Percentiles rank a stretch among this genome's conserved stretches.
These are phyloP conservation scores for Entomortierella chlamydospora DNA, from an alignment of 192 early-diverging fungal genomes.

Conservation along the genomic window DNA sequence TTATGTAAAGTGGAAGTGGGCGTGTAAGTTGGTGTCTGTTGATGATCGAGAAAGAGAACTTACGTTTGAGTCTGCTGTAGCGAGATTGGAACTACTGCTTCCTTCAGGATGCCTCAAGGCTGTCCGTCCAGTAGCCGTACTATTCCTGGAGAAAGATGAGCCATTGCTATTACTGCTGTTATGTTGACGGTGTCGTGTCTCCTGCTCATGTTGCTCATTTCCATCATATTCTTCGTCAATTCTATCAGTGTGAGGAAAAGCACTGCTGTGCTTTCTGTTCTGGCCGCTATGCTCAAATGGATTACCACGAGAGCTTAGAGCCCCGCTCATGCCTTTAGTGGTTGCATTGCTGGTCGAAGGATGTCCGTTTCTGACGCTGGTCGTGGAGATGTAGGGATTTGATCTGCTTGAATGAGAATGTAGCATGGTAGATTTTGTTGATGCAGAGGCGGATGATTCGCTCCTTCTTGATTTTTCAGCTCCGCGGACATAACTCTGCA, in stretches of 20 bases:
- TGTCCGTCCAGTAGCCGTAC: not conserved
- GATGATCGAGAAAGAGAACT: not conserved
- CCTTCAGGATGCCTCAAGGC: slow-evolving; percentile 2
- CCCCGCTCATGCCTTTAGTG: not conserved
- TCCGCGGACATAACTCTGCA: slow-evolving; percentile 17
- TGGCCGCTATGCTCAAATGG: not conserved
- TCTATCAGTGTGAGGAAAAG: not conserved
- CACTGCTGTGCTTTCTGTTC: slow-evolving; percentile 1
- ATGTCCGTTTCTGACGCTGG: slow-evolving; percentile 5
- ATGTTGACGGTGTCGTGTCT: not conserved
- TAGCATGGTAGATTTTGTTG: not conserved
- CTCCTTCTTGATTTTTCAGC: slow-evolving; percentile 13
- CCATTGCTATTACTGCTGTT: slow-evolving; percentile 6
- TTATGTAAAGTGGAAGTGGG: too few relatives aligned
- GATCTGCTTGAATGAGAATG: slow-evolving; percentile 6
- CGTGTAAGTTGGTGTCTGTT: too few relatives aligned
- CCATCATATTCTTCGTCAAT: slow-evolving; percentile 1
- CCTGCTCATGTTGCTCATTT: not conserved
- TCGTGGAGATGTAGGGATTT: slow-evolving; percentile 1
- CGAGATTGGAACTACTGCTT: not conserved
- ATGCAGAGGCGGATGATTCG: slow-evolving; percentile 12
- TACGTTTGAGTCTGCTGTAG: slow-evolving; percentile 30
- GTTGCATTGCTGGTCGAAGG: not conserved
- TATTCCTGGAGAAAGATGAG: slow-evolving; percentile 15
- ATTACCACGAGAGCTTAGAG: not conserved